Evolutionary conservation across 2,329 filamentous ascomycete genomes (phyloP).

Genomic region (Cercospora sesami): DNA sequence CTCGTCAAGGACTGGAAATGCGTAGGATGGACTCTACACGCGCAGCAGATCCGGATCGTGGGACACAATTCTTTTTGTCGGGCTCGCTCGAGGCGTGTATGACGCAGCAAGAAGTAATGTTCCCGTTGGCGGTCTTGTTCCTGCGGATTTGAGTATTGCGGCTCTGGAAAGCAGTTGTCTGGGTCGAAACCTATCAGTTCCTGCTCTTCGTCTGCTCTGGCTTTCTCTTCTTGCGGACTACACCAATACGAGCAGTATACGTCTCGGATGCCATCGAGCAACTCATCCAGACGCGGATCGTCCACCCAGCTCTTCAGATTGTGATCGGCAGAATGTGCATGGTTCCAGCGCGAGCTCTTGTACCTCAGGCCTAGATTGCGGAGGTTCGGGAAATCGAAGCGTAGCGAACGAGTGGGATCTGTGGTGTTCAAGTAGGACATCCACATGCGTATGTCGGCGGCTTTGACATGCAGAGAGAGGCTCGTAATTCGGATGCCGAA

Average conservation of each 20-base stretch:
- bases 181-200: conserved; percentile 10
- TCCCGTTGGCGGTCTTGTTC: conserved; percentile 1
- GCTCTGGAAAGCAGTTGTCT: not conserved
- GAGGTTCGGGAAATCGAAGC: conserved; percentile 38
- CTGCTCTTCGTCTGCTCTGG: conserved; percentile 19
- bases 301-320: conserved; percentile 36
- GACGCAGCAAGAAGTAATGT: conserved; percentile 7
- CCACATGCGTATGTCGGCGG: conserved; percentile 40
- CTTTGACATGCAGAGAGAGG: conserved; percentile 38
- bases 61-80: conserved; percentile 19
- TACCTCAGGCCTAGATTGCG: conserved; percentile 36
- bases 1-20: conserved; percentile 34
- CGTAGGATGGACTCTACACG: conserved; percentile 33
- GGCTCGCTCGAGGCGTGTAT: conserved; percentile 4
- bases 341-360: conserved; percentile 38
- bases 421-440: conserved; percentile 40
- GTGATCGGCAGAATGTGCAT: conserved; percentile 28
- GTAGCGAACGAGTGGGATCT: conserved; percentile 34
- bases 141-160: not conserved
- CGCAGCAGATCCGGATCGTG: conserved; percentile 33
- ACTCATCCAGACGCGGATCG: conserved; percentile 34
- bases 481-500: conserved; percentile 28
- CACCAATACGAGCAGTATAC: conserved; percentile 29
- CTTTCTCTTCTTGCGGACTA: conserved; percentile 16
- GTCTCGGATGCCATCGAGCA: conserved; percentile 35